Conservation (phyloP, 805 yeast species). For the Danielozyma ontarioensis region DNA sequence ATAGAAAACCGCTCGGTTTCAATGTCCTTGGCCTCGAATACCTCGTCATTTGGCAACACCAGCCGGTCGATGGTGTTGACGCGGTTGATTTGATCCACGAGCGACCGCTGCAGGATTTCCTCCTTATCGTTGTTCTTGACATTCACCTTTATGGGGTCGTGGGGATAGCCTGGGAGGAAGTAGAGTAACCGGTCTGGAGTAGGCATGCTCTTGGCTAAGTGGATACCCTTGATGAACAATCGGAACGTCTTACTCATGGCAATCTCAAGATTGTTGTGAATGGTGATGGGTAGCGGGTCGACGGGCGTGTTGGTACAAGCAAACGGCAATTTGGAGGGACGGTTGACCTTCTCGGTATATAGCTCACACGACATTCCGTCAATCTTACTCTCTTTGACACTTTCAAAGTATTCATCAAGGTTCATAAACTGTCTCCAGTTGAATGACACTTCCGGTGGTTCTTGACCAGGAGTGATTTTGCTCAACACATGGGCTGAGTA, state of each 20-base stretch:
- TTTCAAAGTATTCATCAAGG: background rate
- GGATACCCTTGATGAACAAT: background rate
- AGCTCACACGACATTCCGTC: background rate
- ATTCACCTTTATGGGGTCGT: background rate
- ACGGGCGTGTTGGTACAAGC: background rate
- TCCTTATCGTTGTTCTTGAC: background rate
- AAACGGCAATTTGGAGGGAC: background rate
- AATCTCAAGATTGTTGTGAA: background rate
- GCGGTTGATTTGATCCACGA: background rate
- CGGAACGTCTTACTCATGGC: background rate
- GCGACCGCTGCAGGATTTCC: too few species aligned
- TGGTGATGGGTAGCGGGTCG: background rate
- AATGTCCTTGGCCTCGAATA: background rate
- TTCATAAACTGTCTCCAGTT: background rate
- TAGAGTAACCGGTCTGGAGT: background rate
- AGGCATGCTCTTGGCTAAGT: slow-evolving; percentile 1
- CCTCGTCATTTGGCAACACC: background rate
- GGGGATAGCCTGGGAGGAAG: slow-evolving; percentile 1
- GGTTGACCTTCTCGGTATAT: background rate
- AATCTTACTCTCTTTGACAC: background rate
- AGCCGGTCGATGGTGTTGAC: too few species aligned
- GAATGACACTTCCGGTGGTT: background rate
- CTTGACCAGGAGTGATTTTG: background rate
- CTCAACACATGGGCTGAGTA: background rate
- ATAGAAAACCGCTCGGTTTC: background rate